Percentiles rank a stretch among this genome's conserved stretches.
Conservation (phyloP, 305 asterid genomes). For the Fraxinus albicans region DNA sequence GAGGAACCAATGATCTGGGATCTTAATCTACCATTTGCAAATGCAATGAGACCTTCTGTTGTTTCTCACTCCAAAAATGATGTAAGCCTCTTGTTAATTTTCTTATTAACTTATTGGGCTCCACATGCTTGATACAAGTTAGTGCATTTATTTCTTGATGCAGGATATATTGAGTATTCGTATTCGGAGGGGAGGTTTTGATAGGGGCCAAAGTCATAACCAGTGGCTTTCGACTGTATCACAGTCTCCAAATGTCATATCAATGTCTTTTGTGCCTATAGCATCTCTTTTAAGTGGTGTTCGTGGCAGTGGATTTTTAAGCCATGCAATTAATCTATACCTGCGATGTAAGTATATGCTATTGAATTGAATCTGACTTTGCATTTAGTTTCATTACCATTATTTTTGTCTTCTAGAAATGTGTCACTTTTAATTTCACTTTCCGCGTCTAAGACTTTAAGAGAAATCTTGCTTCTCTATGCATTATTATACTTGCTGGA, state of each 20-base stretch:
- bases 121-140: neutral
- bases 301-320: constrained; percentile 83
- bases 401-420: neutral
- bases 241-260: constrained; percentile 75
- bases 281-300: constrained; percentile 80
- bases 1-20: constrained; percentile 57
- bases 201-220: constrained; percentile 74
- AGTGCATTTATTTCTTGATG: constrained; percentile 19
- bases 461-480: neutral
- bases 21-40: constrained; percentile 61
- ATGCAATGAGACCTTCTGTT: constrained; percentile 54
- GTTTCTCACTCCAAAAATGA: constrained; percentile 71
- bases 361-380: neutral
- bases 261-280: constrained; percentile 92
- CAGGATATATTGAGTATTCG: constrained; percentile 80
- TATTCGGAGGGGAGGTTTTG: constrained; percentile 74
- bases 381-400: neutral
- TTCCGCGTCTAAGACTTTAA: neutral
- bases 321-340: constrained; percentile 87
- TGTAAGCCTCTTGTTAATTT: constrained; percentile 38
- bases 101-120: constrained; percentile 4
- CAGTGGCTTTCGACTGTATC: constrained; percentile 93
- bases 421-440: neutral
- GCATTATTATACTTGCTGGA: neutral
- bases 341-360: constrained; percentile 70